phyloP scores from a whole-genome alignment of 768 basidiomycete species.

The Amanita rubescens region DNA sequence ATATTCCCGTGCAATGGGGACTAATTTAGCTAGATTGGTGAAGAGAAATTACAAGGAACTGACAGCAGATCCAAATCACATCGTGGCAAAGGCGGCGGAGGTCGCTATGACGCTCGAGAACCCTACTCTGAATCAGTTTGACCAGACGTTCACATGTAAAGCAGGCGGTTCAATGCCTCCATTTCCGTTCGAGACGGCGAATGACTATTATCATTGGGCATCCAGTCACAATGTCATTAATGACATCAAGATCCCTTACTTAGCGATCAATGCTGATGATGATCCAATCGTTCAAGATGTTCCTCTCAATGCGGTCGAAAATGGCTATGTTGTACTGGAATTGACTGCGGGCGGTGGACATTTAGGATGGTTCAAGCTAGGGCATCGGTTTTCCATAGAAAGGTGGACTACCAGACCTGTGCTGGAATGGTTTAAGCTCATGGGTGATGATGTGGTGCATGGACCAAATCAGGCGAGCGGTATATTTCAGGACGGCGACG shows the following conservation, averaged over 20 bases:
- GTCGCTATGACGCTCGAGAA: slow-evolving; percentile 40
- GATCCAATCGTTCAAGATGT: slow-evolving; percentile 68
- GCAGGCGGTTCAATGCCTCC: slow-evolving; percentile 59
- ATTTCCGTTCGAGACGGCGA: slow-evolving; percentile 39
- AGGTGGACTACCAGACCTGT: slow-evolving; percentile 71
- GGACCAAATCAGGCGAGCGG: slow-evolving; percentile 21
- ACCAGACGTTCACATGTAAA: slow-evolving; percentile 56
- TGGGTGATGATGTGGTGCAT: slow-evolving; percentile 43
- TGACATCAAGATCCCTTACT: slow-evolving; percentile 62
- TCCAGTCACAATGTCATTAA: slow-evolving; percentile 57
- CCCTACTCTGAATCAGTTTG: slow-evolving; percentile 51
- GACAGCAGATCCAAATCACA: slow-evolving; percentile 42
- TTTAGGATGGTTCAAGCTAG: slow-evolving; percentile 75
- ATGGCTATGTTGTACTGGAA: slow-evolving; percentile 49
- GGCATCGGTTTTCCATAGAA: slow-evolving; percentile 27
- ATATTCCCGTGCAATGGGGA: slow-evolving; percentile 76
- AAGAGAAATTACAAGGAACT: slow-evolving; percentile 42
- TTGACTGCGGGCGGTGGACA: slow-evolving; percentile 66
- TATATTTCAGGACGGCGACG: slow-evolving; percentile 43
- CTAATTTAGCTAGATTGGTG: slow-evolving; percentile 57
- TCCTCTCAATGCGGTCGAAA: slow-evolving; percentile 48
- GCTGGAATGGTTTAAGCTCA: slow-evolving; percentile 60
- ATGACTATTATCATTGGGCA: slow-evolving; percentile 42
- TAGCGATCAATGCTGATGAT: slow-evolving; percentile 68
- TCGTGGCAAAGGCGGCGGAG: slow-evolving; percentile 40